phyloP scores from a whole-genome alignment of 768 basidiomycete genomes.

The Suillus subluteus region DNA sequence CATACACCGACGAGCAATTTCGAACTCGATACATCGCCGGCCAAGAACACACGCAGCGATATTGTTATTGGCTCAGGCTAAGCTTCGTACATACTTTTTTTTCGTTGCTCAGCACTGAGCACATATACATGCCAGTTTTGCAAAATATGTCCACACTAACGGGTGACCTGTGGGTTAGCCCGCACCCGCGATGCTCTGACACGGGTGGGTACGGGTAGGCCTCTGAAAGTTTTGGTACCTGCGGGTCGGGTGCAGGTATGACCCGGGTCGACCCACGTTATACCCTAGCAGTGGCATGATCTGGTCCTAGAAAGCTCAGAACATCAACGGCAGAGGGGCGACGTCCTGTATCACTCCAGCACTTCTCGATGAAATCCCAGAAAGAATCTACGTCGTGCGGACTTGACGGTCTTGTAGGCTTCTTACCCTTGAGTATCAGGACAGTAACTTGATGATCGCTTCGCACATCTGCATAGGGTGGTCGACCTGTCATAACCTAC shows the following conservation, averaged over 20 bases:
- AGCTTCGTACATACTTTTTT: background rate
- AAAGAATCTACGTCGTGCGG: constrained; percentile 23
- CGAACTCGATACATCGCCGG: no score
- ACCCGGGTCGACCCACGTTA: no score
- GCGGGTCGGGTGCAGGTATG: no score
- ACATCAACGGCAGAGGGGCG: constrained; percentile 23
- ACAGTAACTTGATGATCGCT: constrained; percentile 29
- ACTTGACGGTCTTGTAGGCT: constrained; percentile 19
- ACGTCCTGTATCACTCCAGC: constrained; percentile 22
- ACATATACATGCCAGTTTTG: no score
- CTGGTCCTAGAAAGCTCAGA: constrained; percentile 16
- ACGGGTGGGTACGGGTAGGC: no score
- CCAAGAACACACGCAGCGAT: background rate
- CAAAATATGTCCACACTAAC: no score
- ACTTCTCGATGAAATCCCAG: constrained; percentile 27
- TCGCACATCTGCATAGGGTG: constrained; percentile 26
- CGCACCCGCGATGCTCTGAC: no score
- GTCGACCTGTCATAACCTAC: constrained; percentile 28
- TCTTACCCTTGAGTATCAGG: constrained; percentile 17
- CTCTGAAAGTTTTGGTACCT: no score
- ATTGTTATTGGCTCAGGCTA: background rate
- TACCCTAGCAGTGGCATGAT: background rate
- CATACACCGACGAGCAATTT: no score
- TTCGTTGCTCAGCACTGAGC: background rate
- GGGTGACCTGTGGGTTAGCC: no score